Evolutionary conservation across 371 early-diverging fungal genomes (phyloP).

Genomic region (Blastocladiella emersonii): DNA sequence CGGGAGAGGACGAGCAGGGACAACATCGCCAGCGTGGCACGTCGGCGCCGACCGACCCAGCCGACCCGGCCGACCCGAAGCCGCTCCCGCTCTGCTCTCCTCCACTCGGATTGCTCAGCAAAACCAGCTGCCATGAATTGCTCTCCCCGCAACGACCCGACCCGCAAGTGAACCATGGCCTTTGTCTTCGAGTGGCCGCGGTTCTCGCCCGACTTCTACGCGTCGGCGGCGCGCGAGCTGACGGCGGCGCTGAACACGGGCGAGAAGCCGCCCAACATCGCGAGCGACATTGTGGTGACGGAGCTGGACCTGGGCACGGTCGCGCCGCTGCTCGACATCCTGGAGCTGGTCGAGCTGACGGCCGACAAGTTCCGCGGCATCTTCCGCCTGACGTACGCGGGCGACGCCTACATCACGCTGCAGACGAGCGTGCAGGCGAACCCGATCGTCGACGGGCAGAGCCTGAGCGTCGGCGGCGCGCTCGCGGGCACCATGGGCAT

Average conservation of each 20-base stretch:
- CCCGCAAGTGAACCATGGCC: conserved; percentile 49
- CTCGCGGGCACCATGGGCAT: not conserved
- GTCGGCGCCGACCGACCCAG: too few relatives aligned
- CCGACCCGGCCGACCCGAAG: too few relatives aligned
- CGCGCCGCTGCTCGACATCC: conserved; percentile 91
- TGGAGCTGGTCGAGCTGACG: conserved; percentile 91
- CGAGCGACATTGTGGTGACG: conserved; percentile 73
- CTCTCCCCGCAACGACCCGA: too few relatives aligned
- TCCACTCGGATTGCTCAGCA: too few relatives aligned
- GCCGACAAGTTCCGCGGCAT: conserved; percentile 88
- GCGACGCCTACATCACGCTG: conserved; percentile 83
- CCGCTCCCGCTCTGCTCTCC: too few relatives aligned
- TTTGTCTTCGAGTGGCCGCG: conserved; percentile 93
- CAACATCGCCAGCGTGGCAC: too few relatives aligned
- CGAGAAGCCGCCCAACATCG: conserved; percentile 77
- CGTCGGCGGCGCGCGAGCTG: conserved; percentile 68
- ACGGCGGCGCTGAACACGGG: conserved; percentile 84
- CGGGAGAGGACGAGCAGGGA: too few relatives aligned
- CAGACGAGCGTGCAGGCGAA: conserved; percentile 91
- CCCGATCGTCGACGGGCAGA: conserved; percentile 47
- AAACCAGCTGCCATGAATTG: too few relatives aligned
- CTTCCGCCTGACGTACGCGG: conserved; percentile 81
- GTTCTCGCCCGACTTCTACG: conserved; percentile 69
- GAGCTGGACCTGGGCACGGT: conserved; percentile 87
- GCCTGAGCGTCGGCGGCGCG: conserved; percentile 43